These are phyloP conservation scores for Blakeslea trispora DNA, from an alignment of 371 early-diverging fungal genomes.

Conservation along the genomic window DNA sequence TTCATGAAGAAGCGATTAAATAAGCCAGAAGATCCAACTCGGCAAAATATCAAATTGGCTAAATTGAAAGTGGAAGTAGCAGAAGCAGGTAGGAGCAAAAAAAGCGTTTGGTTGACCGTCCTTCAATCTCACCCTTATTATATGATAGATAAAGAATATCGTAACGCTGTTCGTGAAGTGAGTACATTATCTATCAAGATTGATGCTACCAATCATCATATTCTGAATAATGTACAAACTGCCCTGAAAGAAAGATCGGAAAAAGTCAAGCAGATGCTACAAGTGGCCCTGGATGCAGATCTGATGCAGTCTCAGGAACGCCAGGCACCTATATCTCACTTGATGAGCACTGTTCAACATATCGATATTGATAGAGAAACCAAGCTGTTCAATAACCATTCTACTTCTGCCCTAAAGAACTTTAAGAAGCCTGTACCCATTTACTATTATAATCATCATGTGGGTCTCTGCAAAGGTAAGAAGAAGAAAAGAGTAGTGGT, in stretches of 20 bases:
- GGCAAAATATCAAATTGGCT: conserved; percentile 25
- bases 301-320: conserved; percentile 10
- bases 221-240: conserved; percentile 20
- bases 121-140: too few species aligned
- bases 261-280: conserved; percentile 14
- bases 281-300: conserved; percentile 15
- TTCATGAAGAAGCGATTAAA: conserved; percentile 30
- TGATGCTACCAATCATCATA: conserved; percentile 27
- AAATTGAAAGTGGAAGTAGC: conserved; percentile 31
- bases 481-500: not conserved
- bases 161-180: conserved; percentile 32
- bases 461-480: conserved; percentile 37
- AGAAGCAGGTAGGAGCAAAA: conserved; percentile 33
- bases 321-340: conserved; percentile 8
- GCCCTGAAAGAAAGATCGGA: conserved; percentile 21
- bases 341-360: conserved; percentile 7
- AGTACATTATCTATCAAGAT: conserved; percentile 21
- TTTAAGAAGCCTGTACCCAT: conserved; percentile 20
- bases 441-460: conserved; percentile 29
- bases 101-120: too few species aligned
- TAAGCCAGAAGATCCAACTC: conserved; percentile 23
- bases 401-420: conserved; percentile 1
- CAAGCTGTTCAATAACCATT: conserved; percentile 5
- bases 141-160: conserved; percentile 24
- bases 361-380: conserved; percentile 16